phyloP scores from a whole-genome alignment of 345 rosid species.

The Limnanthes douglasii region DNA sequence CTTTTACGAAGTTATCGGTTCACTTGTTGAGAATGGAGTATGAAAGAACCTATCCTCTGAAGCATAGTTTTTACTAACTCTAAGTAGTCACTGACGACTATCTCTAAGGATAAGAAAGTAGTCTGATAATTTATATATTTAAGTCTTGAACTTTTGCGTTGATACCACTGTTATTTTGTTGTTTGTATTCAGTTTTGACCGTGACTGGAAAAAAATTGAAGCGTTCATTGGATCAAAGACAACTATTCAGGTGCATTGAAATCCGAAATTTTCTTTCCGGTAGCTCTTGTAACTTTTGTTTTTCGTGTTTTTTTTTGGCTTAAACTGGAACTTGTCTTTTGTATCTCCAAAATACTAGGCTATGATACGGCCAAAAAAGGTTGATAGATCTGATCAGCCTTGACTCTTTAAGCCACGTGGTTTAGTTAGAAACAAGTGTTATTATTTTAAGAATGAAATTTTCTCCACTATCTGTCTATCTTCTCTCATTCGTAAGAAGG shows the following conservation, averaged over 20 bases:
- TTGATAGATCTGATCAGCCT: too few relatives aligned
- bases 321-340: not conserved
- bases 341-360: too few relatives aligned
- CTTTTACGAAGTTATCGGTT: too few relatives aligned
- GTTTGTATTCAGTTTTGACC: conserved; percentile 49
- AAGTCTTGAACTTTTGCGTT: conserved; percentile 2
- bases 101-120: not conserved
- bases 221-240: conserved; percentile 85
- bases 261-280: not conserved
- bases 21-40: too few relatives aligned
- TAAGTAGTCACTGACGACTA: too few relatives aligned
- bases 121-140: conserved; percentile 4
- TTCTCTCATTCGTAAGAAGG: too few relatives aligned
- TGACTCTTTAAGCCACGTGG: not conserved
- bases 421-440: too few relatives aligned
- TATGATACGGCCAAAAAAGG: too few relatives aligned
- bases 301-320: not conserved
- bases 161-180: not conserved
- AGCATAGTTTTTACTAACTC: too few relatives aligned
- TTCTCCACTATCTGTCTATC: too few relatives aligned
- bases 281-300: not conserved
- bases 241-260: conserved; percentile 53
- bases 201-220: conserved; percentile 92
- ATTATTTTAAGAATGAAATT: too few relatives aligned
- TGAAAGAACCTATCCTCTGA: too few relatives aligned